These are phyloP conservation scores for Taxillus chinensis DNA, from an alignment of 164 flowering plant genomes.

Conservation along the genomic window DNA sequence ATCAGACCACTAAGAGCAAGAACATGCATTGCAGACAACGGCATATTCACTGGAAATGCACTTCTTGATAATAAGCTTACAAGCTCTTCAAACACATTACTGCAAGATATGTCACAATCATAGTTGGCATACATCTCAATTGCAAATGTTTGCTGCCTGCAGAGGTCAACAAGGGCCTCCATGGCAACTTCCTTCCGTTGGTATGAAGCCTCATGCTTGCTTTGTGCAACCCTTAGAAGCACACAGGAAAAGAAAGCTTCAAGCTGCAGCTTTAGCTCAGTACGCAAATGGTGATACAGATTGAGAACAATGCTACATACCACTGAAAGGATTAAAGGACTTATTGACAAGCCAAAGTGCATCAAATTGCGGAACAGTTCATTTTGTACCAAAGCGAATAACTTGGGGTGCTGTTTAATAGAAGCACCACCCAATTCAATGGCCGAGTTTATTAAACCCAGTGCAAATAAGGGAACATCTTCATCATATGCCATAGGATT, in stretches of 20 bases:
- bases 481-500: conserved; percentile 30
- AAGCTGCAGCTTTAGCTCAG: conserved; percentile 29
- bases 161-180: conserved; percentile 41
- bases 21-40: conserved; percentile 30
- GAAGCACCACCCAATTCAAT: conserved; percentile 31
- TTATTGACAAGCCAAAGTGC: conserved; percentile 37
- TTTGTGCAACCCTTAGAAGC: conserved; percentile 30
- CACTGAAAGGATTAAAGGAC: conserved; percentile 30
- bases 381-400: conserved; percentile 27
- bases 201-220: conserved; percentile 27
- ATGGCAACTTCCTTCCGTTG: conserved; percentile 37
- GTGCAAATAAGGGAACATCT: conserved; percentile 34
- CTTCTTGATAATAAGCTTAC: conserved; percentile 29
- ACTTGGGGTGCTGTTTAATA: conserved; percentile 20
- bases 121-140: conserved; percentile 38
- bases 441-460: conserved; percentile 34
- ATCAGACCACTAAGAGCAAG: conserved; percentile 35
- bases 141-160: conserved; percentile 32
- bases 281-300: conserved; percentile 27
- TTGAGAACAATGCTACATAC: conserved; percentile 33
- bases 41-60: conserved; percentile 35
- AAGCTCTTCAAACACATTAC: conserved; percentile 30
- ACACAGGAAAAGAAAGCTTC: conserved; percentile 38
- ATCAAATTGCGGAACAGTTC: conserved; percentile 29
- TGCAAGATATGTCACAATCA: conserved; percentile 33